Base-by-base conservation (phyloP, 1,284 basidiomycete species). In the Melampsora medusae region DNA sequence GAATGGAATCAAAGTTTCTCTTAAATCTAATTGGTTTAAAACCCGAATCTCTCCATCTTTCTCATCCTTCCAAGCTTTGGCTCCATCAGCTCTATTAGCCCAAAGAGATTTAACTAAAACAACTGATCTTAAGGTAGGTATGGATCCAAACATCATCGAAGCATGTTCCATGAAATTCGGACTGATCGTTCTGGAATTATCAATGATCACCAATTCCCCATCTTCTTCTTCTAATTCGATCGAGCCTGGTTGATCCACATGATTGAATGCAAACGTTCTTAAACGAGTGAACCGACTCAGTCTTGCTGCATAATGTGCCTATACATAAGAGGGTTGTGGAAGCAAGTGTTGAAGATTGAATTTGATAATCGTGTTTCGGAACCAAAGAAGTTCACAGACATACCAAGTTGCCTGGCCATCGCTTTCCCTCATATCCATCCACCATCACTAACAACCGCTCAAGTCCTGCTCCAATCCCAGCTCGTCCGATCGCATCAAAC, bases 241-340 rank as follows among this genome's bases (percentile, higher is more conserved):
- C 16, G 53, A 14, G n/a, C 28, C 53, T n/a, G n/a, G n/a, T 4
- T 56, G 4, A 9, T 56, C 53, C 22, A 56, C 17, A 56, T 56
- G 53, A 56, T 56, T 56, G 22, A 56, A 56, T n/a, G 28, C n/a
- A 56, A 56, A 56, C 4, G 53, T 9, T n/a, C 28, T 19, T n/a
- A 56, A 14, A 4, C n/a, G 28, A 10, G n/a, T 56, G 14, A 56
- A 56, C 2, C 28, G n/a, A 22, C n/a, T 22, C 22, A 56, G 16
- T 56, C 28, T 28, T 6, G n/a, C 28, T 56, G 53, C 53, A 56
- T 56, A 56, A n/a, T n/a, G 28, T 56, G n/a, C 53, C 53, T 56
- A 22, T 56, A 56, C 6, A 35, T 35, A n/a, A n/a, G 35, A 9
- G 35, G 3, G 35, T 35, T 35, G 38, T 9, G 38, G 38, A 12